Conservation (phyloP, 495 filamentous ascomycete genomes). For the Ramalina intermedia region DNA sequence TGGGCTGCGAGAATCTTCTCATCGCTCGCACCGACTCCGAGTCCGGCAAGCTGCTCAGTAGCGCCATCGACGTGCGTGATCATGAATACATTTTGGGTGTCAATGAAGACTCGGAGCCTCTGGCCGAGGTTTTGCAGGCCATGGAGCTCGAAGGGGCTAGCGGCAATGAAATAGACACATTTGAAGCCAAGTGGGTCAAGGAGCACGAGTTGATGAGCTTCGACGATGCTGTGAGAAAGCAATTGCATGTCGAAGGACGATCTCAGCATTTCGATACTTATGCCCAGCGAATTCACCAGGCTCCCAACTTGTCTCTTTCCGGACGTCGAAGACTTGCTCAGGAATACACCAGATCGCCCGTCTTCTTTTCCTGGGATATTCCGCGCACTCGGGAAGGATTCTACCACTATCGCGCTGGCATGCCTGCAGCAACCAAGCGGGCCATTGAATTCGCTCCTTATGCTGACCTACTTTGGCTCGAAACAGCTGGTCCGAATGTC, state of each 20-base stretch:
- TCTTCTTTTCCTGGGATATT: conserved; percentile 79
- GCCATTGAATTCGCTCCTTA: conserved; percentile 82
- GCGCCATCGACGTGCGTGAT: conserved; percentile 81
- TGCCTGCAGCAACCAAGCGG: conserved; percentile 81
- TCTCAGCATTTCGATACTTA: conserved; percentile 49
- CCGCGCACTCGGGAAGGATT: conserved; percentile 89
- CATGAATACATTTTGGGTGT: conserved; percentile 94
- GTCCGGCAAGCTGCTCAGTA: conserved; percentile 77
- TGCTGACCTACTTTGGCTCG: conserved; percentile 93
- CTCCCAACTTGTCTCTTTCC: conserved; percentile 61
- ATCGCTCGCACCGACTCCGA: conserved; percentile 94
- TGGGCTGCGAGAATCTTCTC: conserved; percentile 86
- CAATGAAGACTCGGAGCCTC: conserved; percentile 51
- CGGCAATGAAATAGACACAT: conserved; percentile 66
- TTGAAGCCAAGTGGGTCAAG: conserved; percentile 83
- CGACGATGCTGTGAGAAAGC: conserved; percentile 53
- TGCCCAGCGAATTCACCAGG: conserved; percentile 35
- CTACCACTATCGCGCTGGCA: conserved; percentile 87
- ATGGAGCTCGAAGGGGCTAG: conserved; percentile 74
- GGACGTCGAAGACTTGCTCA: conserved; percentile 58
- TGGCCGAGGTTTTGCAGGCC: conserved; percentile 77
- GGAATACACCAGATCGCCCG: conserved; percentile 45
- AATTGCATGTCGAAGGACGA: conserved; percentile 1
- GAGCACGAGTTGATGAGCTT: conserved; percentile 76
- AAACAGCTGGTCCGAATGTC: conserved; percentile 81